phyloP scores from a whole-genome alignment of 345 rosid genomes.

The Erysimum cheiranthoides region DNA sequence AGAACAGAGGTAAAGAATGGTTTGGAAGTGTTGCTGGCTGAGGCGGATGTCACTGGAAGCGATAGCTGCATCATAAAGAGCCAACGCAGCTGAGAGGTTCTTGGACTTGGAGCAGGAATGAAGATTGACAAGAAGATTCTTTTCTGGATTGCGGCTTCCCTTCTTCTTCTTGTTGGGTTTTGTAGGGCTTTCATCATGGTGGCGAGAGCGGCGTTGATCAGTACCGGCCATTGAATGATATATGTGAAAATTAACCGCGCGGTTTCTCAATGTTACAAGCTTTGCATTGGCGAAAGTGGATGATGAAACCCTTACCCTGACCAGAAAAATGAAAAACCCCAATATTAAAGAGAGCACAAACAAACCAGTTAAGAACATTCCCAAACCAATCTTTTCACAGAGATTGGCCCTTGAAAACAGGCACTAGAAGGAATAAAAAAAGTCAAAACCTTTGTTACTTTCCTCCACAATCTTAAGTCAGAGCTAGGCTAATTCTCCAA shows the following conservation, averaged over 20 bases:
- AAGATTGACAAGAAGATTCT: slow-evolving; percentile 60
- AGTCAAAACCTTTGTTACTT: neutral
- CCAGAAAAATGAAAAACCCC: neutral
- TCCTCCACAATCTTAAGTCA: neutral
- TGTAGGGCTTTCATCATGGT: slow-evolving; percentile 32
- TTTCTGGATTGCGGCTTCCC: slow-evolving; percentile 55
- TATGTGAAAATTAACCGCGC: neutral
- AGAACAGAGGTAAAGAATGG: slow-evolving; percentile 76
- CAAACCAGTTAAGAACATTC: slow-evolving; percentile 2
- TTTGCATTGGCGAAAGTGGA: slow-evolving; percentile 26
- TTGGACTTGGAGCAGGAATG: slow-evolving; percentile 67
- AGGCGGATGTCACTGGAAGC: slow-evolving; percentile 50
- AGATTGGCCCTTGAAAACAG: neutral
- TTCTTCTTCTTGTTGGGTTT: slow-evolving; percentile 54
- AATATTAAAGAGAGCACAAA: neutral
- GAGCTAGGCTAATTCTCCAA: neutral
- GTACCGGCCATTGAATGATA: slow-evolving; percentile 46
- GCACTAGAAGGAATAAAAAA: neutral
- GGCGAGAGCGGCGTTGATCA: slow-evolving; percentile 23
- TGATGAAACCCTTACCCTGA: slow-evolving; percentile 31
- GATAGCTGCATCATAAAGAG: slow-evolving; percentile 65
- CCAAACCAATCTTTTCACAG: slow-evolving; percentile 16
- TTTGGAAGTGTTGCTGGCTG: slow-evolving; percentile 65
- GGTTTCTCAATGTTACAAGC: slow-evolving; percentile 30
- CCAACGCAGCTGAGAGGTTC: slow-evolving; percentile 67